A percentile compares a stretch with the other conserved stretches of the same genome.
phyloP scores from a whole-genome alignment of 176 grass and related monocot species.

The Cocos nucifera region DNA sequence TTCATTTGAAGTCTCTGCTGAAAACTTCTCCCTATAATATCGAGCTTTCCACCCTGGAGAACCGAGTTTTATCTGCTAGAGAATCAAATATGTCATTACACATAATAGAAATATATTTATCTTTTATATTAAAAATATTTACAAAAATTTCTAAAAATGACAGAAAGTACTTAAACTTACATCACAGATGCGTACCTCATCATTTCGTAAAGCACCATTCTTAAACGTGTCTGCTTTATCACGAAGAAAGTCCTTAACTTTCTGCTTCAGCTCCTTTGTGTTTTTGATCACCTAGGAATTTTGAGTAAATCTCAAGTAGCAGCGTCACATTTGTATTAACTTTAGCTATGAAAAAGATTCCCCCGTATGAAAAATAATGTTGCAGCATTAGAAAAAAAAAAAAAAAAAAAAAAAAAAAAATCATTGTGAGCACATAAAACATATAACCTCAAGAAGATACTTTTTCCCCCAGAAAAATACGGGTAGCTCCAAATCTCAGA shows the following conservation, averaged over 20 bases:
- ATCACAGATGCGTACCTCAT: conserved; percentile 10
- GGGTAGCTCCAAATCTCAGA: too few species aligned
- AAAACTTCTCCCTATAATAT: conserved; percentile 51
- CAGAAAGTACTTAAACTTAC: too few species aligned
- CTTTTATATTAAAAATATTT: too few species aligned
- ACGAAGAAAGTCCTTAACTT: conserved; percentile 28
- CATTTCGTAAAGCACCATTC: conserved; percentile 18
- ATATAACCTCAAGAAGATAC: too few species aligned
- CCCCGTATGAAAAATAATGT: not conserved
- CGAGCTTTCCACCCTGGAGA: conserved; percentile 39
- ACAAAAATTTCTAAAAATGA: too few species aligned
- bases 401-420: too few species aligned
- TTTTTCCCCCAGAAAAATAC: too few species aligned
- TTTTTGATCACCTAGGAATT: conserved; percentile 27
- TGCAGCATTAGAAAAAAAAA: too few species aligned
- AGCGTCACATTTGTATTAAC: not conserved
- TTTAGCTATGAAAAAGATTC: not conserved
- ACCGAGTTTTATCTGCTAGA: conserved; percentile 36
- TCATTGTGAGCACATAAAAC: too few species aligned
- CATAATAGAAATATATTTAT: not conserved
- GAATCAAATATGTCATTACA: not conserved
- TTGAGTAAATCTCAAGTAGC: conserved; percentile 1
- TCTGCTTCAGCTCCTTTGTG: conserved; percentile 23
- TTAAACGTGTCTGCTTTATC: conserved; percentile 35
- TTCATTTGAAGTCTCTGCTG: conserved; percentile 22